Base-by-base conservation (phyloP, 2,329 filamentous ascomycete species). In the Didymella pinodella region DNA sequence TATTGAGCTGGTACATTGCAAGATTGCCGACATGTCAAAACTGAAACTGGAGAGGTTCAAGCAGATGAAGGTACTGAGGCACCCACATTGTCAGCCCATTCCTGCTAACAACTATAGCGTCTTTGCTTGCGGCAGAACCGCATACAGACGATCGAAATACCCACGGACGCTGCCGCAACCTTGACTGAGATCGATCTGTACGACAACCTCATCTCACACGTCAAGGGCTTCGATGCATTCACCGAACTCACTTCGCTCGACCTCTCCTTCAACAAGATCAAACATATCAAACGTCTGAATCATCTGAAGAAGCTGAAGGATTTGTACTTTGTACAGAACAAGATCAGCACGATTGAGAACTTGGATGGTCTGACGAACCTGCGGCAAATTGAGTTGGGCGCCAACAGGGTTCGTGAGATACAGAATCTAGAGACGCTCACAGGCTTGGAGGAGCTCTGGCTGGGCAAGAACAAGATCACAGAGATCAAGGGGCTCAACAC, bases 251-350 rank as follows among this genome's bases (percentile, higher is more conserved):
- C 86, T 6, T 90, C 82, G 56, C 86, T 99, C 54, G 95, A 99
- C 75, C 84, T 99, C 50, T 96, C 91, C 77, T 99, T 97, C 86
- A 99, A 99, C 83, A 98, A 98, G 82, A 94, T 99, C 81, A 97
- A 97, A 77, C 93, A 97, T 79, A 96, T 99, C 81, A 97, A 96
- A 79, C 88, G 94, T 70, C 81, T 98, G 65, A 85, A 85, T 58
- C 90, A 94, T 70, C 81, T 99, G 59, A 89, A 81, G 22, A 85
- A 92, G 53, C 84, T 98, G 57, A 90, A 85, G 62, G 92, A 98
- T 67, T 76, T 99, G 3, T 99, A 90, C 77, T 91, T 99, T 68
- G 92, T 98, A 48, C 92, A 96, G 74, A 98, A 99, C 80, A 95
- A 95, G 77, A 96, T 99, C 74, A 85, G 85, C 65, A 88, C 83